These are phyloP conservation scores for Salix caprea DNA, from an alignment of 345 rosid genomes.

Conservation along the genomic window DNA sequence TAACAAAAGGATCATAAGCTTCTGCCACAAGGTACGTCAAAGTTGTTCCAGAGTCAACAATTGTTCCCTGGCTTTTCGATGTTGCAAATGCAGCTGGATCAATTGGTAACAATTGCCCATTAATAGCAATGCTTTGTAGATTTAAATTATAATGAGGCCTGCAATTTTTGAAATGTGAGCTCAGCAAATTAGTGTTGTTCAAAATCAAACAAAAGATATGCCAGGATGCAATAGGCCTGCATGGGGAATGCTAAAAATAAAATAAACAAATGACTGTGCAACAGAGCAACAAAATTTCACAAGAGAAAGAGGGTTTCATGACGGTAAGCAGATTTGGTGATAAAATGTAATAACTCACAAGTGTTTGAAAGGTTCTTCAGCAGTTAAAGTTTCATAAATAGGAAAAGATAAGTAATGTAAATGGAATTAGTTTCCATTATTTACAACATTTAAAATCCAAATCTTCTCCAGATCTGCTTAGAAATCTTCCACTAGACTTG, in stretches of 20 bases:
- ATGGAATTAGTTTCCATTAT: too few species aligned
- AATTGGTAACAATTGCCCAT: constrained; percentile 56
- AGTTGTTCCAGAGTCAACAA: constrained; percentile 95
- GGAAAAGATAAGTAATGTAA: background rate
- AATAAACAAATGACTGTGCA: background rate
- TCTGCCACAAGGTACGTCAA: constrained; percentile 78
- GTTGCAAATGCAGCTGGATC: constrained; percentile 73
- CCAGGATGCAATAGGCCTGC: background rate
- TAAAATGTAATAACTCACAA: background rate
- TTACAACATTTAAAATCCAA: too few species aligned
- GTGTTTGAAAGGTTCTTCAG: too few species aligned
- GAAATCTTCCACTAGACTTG: background rate
- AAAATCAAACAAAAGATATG: background rate
- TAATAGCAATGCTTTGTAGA: constrained; percentile 83
- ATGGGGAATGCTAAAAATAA: background rate
- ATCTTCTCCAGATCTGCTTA: too few species aligned
- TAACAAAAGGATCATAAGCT: constrained; percentile 62
- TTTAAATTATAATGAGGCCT: constrained; percentile 98
- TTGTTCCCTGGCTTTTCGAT: constrained; percentile 71
- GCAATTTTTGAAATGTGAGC: constrained; percentile 18
- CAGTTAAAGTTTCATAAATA: too few species aligned
- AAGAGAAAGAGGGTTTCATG: background rate
- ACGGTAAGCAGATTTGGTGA: background rate
- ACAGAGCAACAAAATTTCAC: background rate
- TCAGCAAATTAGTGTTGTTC: background rate